Conservation (phyloP, 768 basidiomycete genomes). For the Rhizopogon salebrosus region DNA sequence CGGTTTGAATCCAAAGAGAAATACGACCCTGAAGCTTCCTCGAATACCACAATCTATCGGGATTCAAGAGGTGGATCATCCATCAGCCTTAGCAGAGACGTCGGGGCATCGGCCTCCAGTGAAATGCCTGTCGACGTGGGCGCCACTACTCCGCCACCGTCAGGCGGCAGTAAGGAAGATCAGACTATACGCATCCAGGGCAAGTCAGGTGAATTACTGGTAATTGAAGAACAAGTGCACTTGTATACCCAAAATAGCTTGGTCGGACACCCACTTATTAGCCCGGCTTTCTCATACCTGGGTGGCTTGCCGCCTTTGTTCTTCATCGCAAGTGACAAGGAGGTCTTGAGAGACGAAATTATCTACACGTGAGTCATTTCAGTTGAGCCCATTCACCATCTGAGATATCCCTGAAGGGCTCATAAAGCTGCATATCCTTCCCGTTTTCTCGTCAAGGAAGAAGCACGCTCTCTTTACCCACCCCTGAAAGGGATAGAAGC, state of each 20-base stretch:
- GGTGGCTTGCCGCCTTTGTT: conserved; percentile 88
- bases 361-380: conserved; percentile 58
- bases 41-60: background rate
- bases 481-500: conserved; percentile 48
- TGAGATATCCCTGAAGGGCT: conserved; percentile 45
- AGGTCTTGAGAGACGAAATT: conserved; percentile 89
- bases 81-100: conserved; percentile 4
- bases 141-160: conserved; percentile 39
- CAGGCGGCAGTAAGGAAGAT: conserved; percentile 27
- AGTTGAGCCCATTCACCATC: background rate
- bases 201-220: conserved; percentile 46
- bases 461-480: conserved; percentile 50
- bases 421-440: conserved; percentile 89
- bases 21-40: background rate
- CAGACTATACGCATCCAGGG: conserved; percentile 44
- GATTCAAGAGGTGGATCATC: conserved; percentile 9
- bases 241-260: conserved; percentile 80
- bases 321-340: conserved; percentile 82
- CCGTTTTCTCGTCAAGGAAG: conserved; percentile 48
- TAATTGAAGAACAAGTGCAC: conserved; percentile 71
- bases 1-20: conserved; percentile 23
- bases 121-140: conserved; percentile 43
- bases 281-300: conserved; percentile 74
- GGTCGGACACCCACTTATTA: conserved; percentile 76
- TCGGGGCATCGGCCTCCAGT: conserved; percentile 13